Evolutionary conservation across 805 yeast genomes (phyloP), one percentile per base, ranked within the genome.

Genomic region (Nakazawaea siamensis): DNA sequence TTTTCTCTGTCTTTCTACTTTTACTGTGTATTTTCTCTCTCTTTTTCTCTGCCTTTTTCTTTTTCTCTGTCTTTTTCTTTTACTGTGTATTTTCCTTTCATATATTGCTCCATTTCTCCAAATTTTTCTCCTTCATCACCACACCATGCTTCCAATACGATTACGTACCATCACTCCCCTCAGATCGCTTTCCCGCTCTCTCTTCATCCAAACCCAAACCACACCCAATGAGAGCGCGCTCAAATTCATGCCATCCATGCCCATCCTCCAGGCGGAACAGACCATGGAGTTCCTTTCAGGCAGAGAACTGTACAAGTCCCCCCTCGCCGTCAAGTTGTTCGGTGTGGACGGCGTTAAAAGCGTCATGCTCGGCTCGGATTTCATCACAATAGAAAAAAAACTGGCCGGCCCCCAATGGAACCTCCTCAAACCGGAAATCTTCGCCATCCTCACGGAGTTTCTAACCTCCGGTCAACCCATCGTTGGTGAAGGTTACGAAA

Each of bases 211-310:
- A 52, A 86, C 95, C 0, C 77, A 80, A 23, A 74, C 78, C 20
- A 86, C 95, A 0, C 95, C 95, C 2, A 86, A 86, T 51, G 88
- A 77, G 35, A 77, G 83, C 46, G 95, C 95, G 0, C 57, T 86
- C 38, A 86, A 86, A 63, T 86, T 86, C 48, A 55, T 84, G 21
- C 95, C 95, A 1, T 77, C 86, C 10, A 73, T 69, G 57, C 63
- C 65, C 29, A 71, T 85, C n/a, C 59, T 85, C 13, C 80, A 80
- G 3, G 66, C 62, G 15, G 73, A 74, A 27, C 68, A 71, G 42
- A 84, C 94, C 0, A 58, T 76, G 18, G 95, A 86, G 55, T 81
- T 76, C 45, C 60, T 80, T 26, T 68, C 71, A 34, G 88, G 88
- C 2, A 64, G 90, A 39, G 92, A 85, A 43, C 90, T 94, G 0